A percentile compares a stretch with the other conserved stretches of the same genome.
Conservation (phyloP, 306 rosid species). For the Quillaja saponaria region DNA sequence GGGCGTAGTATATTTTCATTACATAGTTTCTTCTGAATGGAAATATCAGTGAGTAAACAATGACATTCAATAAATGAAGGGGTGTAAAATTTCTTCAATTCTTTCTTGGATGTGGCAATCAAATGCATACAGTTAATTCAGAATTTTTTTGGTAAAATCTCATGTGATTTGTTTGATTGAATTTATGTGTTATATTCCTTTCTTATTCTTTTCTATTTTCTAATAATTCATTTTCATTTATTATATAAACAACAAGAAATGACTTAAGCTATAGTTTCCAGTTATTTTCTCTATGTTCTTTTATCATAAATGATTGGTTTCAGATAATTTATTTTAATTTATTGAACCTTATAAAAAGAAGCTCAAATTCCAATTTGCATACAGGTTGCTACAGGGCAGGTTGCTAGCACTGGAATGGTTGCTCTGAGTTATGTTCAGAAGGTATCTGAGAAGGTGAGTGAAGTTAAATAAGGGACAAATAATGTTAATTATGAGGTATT, state of each 20-base stretch:
- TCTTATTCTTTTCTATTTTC: too few relatives aligned
- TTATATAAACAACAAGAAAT: too few relatives aligned
- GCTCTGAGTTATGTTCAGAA: conserved; percentile 95
- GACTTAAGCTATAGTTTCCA: too few relatives aligned
- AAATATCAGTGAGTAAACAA: background rate
- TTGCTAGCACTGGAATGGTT: conserved; percentile 94
- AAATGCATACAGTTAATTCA: too few relatives aligned
- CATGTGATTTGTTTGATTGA: too few relatives aligned
- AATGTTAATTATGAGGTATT: conserved; percentile 14
- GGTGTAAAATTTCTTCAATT: background rate
- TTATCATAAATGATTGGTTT: background rate
- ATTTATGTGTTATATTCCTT: too few relatives aligned
- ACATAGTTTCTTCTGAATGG: background rate
- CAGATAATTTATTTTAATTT: background rate
- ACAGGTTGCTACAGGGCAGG: conserved; percentile 96
- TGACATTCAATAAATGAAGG: conserved; percentile 1
- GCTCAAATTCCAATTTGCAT: conserved; percentile 2
- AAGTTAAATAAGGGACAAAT: background rate
- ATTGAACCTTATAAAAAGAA: background rate
- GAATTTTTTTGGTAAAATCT: background rate
- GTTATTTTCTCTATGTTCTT: background rate
- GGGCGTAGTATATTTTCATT: background rate
- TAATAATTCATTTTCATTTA: too few relatives aligned
- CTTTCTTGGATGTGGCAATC: background rate
- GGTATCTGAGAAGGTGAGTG: conserved; percentile 88